Conservation (phyloP, 1,284 basidiomycete species). For the Austroboletus niveus region DNA sequence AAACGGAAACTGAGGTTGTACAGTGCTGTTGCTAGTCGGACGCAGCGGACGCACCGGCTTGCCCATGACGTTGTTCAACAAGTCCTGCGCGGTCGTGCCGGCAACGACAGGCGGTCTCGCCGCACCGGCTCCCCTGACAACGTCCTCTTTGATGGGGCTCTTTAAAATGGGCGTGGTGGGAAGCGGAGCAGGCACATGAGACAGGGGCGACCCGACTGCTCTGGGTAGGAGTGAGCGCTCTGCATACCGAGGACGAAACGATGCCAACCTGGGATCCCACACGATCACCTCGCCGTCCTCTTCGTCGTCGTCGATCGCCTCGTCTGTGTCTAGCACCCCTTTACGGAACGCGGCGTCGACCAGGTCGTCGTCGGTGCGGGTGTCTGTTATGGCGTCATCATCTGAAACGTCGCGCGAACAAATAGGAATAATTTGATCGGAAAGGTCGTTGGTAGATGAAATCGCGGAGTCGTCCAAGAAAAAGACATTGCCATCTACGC, state of each 20-base stretch:
- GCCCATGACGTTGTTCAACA: slow-evolving; percentile 55
- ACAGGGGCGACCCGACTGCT: slow-evolving; percentile 36
- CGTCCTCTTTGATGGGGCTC: slow-evolving; percentile 28
- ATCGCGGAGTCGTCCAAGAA: slow-evolving; percentile 11
- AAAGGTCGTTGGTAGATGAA: slow-evolving; percentile 6
- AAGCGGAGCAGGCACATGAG: slow-evolving; percentile 9
- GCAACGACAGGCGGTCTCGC: slow-evolving; percentile 17
- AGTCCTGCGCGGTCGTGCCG: slow-evolving; percentile 59
- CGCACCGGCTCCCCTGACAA: too few species aligned
- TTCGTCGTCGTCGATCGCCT: slow-evolving; percentile 37
- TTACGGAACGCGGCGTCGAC: slow-evolving; percentile 74
- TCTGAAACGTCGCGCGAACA: slow-evolving; percentile 31
- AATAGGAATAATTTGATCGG: slow-evolving; percentile 20
- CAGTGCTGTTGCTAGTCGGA: slow-evolving; percentile 32
- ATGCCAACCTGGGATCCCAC: slow-evolving; percentile 55
- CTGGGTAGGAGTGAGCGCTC: slow-evolving; percentile 19
- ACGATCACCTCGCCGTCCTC: slow-evolving; percentile 55
- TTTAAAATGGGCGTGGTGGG: slow-evolving; percentile 21
- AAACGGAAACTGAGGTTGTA: slow-evolving; percentile 43
- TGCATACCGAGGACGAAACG: neutral
- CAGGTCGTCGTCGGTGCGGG: slow-evolving; percentile 77
- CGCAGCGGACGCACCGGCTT: slow-evolving; percentile 24
- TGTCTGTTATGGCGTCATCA: slow-evolving; percentile 69
- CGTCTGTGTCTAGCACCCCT: slow-evolving; percentile 45
- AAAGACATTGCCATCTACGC: slow-evolving; percentile 21